Conservation (phyloP, 345 rosid species). For the Lumnitzera littorea region DNA sequence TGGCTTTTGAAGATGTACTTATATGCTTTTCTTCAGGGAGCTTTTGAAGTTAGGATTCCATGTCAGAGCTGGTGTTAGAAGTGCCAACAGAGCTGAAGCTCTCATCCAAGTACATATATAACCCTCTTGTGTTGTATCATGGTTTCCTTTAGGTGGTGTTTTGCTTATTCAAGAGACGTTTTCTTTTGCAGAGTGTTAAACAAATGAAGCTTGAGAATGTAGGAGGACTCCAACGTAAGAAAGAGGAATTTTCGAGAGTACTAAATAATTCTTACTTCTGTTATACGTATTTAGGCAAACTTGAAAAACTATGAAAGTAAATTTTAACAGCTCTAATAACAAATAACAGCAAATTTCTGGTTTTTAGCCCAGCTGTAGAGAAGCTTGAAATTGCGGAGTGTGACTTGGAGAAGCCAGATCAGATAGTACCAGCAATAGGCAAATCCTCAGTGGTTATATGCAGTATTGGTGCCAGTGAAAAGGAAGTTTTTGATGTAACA, state of each 20-base stretch:
- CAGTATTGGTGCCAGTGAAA: conserved; percentile 96
- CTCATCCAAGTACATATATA: conserved; percentile 55
- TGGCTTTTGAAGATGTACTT: neutral
- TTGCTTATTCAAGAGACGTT: too few species aligned
- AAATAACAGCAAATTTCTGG: conserved; percentile 63
- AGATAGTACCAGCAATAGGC: conserved; percentile 63
- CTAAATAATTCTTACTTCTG: neutral
- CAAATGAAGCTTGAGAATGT: conserved; percentile 49
- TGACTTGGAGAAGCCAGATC: conserved; percentile 76
- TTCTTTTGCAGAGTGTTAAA: conserved; percentile 65
- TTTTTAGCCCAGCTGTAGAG: conserved; percentile 96
- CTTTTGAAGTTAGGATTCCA: conserved; percentile 89
- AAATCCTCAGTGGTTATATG: conserved; percentile 82
- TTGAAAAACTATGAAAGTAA: neutral
- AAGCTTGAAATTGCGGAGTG: conserved; percentile 92
- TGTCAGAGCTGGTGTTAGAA: conserved; percentile 89
- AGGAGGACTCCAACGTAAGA: conserved; percentile 76
- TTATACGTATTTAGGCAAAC: neutral
- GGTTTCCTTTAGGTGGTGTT: neutral
- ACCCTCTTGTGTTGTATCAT: neutral
- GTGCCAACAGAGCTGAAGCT: conserved; percentile 55
- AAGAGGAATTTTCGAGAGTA: conserved; percentile 1
- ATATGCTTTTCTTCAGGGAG: conserved; percentile 45
- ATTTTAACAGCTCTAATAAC: conserved; percentile 9
- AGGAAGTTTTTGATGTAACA: conserved; percentile 75